Base-by-base conservation (phyloP, 179 eudicot species). In the Amaranthus tricolor region DNA sequence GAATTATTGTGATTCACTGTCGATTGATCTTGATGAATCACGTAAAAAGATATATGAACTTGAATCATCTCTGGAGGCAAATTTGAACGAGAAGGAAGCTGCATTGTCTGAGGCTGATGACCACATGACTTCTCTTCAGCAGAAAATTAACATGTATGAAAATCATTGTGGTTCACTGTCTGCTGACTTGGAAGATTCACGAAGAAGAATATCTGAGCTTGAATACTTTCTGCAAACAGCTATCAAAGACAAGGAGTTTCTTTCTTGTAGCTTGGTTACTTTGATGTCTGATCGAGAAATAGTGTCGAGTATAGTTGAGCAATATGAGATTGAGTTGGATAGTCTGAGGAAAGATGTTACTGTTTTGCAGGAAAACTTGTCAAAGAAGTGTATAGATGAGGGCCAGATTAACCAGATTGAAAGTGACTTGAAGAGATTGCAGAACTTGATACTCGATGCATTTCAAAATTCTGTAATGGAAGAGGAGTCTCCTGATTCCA, bases 31-130 rank as follows among this genome's bases (percentile, higher is more conserved):
- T 74, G 96, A 91, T 68, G 91, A 81, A 77, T 84, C 90, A 55
- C 85, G 80, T 56, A 86, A 82, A 77, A 86, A 83, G 80, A 71
- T 77, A 74, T 79, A 83, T 79, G 91, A 89, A 71, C 84, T 84
- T 48, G 86, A 90, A 72, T 74, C 82, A 44, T 83, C 83, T 77
- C 83, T 88, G 62, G 86, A 83, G 71, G 82, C 83, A 60, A 81
- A 77, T 70, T 56, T 74, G n/a, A 76, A 74, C 50, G 84, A 82
- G 77, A 82, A 82, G 74, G 79, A 78, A 72, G 80, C 73, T 76
- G 91, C 92, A 70, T 81, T 93, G 81, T 87, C 90, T 12, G 96
- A 88, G 77, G 86, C 91, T 74, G 84, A 84, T 80, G 84, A 83
- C 66, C 84, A 54, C 59, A 82, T 86, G 68, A 76, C 74, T 71